Conservation (phyloP, 805 yeast species). For the Metahyphopichia silvanorum region DNA sequence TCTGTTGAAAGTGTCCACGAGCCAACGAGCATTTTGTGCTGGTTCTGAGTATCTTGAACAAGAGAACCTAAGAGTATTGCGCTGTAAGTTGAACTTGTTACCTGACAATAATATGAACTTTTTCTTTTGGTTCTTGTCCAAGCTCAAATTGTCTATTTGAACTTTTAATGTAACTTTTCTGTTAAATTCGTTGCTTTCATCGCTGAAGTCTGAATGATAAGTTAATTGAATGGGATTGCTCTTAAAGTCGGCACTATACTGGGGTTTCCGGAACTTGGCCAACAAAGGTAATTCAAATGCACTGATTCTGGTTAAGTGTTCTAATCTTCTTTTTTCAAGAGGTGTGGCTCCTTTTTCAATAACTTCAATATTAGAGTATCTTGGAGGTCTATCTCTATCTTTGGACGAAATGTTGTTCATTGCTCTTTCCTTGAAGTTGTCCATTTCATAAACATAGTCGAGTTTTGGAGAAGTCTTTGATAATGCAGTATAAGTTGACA, state of each 20-base stretch:
- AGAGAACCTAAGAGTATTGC: constrained; percentile 63
- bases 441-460: constrained; percentile 39
- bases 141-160: constrained; percentile 50
- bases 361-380: constrained; percentile 32
- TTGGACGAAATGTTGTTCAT: constrained; percentile 40
- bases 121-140: constrained; percentile 54
- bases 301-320: constrained; percentile 75
- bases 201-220: constrained; percentile 64
- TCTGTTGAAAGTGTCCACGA: constrained; percentile 60
- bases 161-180: constrained; percentile 63
- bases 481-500: constrained; percentile 35
- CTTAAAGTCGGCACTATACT: constrained; percentile 30
- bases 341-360: constrained; percentile 33
- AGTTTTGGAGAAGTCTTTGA: constrained; percentile 28
- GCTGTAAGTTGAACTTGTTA: constrained; percentile 63
- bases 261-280: constrained; percentile 69
- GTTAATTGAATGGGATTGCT: constrained; percentile 64
- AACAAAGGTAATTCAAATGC: constrained; percentile 91
- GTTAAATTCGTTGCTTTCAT: constrained; percentile 64
- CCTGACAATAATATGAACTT: constrained; percentile 80
- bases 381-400: constrained; percentile 36
- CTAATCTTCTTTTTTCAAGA: constrained; percentile 61
- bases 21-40: constrained; percentile 78
- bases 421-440: constrained; percentile 38
- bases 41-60: constrained; percentile 66